Evolutionary conservation across 768 basidiomycete species (phyloP).

Genomic region (Pulveroboletus sp.): DNA sequence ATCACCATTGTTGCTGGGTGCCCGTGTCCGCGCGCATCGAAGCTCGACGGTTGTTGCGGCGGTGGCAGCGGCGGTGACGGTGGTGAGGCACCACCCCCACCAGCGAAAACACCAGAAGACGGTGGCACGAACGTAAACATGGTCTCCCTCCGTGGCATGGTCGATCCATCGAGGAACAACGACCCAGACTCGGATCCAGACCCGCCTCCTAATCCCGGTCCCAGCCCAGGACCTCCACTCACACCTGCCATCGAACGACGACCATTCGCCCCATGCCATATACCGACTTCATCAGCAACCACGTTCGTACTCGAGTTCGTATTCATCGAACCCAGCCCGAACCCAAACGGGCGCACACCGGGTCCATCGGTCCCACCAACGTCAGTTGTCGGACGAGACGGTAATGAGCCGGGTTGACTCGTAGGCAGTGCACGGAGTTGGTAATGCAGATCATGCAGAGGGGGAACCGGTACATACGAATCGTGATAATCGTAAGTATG

Average conservation of each 20-base stretch:
- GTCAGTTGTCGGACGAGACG: constrained; percentile 3
- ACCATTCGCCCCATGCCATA: background rate
- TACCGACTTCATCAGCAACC: constrained; percentile 9
- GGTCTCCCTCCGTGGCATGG: constrained; percentile 9
- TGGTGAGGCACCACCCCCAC: background rate
- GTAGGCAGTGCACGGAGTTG: constrained; percentile 9
- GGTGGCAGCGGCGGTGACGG: background rate
- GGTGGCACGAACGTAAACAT: constrained; percentile 9
- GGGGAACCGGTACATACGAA: background rate
- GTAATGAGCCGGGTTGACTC: constrained; percentile 3
- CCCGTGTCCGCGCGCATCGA: constrained; percentile 4
- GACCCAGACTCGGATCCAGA: constrained; percentile 2
- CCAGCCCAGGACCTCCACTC: background rate
- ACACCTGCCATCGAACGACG: constrained; percentile 5
- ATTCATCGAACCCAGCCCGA: constrained; percentile 17
- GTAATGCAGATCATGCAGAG: constrained; percentile 1
- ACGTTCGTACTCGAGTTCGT: constrained; percentile 10
- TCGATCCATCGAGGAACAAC: constrained; percentile 11
- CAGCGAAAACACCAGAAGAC: constrained; percentile 5
- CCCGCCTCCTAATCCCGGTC: background rate
- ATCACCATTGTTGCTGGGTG: constrained; percentile 2
- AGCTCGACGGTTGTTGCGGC: background rate
- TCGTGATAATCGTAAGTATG: constrained; percentile 5
- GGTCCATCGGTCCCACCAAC: constrained; percentile 8
- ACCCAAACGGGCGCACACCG: constrained; percentile 11